A percentile compares a stretch with the other conserved stretches of the same genome.
Evolutionary conservation across 179 eudicot genomes (phyloP).

Genomic region (Vitellaria paradoxa): DNA sequence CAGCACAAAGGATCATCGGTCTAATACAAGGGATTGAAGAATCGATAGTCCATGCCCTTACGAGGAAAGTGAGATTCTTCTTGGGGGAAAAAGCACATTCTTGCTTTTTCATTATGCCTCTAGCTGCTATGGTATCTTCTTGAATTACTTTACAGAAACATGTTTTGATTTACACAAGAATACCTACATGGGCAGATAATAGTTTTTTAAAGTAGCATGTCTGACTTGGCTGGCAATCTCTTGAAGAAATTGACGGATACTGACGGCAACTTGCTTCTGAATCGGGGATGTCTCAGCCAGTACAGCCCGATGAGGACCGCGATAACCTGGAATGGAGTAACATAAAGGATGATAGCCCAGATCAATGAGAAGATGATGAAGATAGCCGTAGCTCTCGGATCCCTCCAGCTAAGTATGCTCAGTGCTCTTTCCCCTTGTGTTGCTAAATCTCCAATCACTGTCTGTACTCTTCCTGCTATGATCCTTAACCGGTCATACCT

Average conservation of each 20-base stretch:
- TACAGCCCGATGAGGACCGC: slow-evolving; percentile 69
- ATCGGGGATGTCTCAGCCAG: slow-evolving; percentile 79
- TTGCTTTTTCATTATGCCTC: neutral
- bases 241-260: slow-evolving; percentile 93
- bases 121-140: neutral
- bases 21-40: slow-evolving; percentile 5
- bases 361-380: slow-evolving; percentile 67
- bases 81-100: slow-evolving; percentile 4
- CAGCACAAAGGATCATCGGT: slow-evolving; percentile 8
- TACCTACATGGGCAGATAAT: neutral
- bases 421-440: slow-evolving; percentile 86
- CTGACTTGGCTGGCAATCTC: slow-evolving; percentile 82
- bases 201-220: slow-evolving; percentile 52
- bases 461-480: slow-evolving; percentile 72
- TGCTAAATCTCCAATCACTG: slow-evolving; percentile 81
- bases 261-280: slow-evolving; percentile 75
- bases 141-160: slow-evolving; percentile 1
- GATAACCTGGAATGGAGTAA: slow-evolving; percentile 86
- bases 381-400: slow-evolving; percentile 86
- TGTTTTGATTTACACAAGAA: slow-evolving; percentile 14
- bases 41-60: neutral
- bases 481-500: slow-evolving; percentile 76
- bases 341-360: slow-evolving; percentile 72
- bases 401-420: slow-evolving; percentile 84
- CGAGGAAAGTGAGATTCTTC: neutral